These are phyloP conservation scores for Marasmius oreades DNA, from an alignment of 1,284 basidiomycete genomes.

Conservation along the genomic window DNA sequence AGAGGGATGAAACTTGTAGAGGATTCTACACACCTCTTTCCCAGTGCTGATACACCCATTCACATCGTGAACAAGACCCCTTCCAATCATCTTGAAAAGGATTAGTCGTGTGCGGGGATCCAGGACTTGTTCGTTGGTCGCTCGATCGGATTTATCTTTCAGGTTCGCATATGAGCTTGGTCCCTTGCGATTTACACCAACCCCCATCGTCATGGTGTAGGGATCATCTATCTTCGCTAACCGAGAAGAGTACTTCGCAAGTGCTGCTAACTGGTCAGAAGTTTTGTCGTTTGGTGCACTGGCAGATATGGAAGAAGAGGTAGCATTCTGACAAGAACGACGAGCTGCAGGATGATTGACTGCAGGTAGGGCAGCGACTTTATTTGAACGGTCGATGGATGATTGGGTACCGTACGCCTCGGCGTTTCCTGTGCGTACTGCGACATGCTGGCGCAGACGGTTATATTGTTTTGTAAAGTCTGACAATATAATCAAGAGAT, in stretches of 20 bases:
- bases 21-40: constrained; percentile 84
- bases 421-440: constrained; percentile 65
- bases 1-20: background rate
- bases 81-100: constrained; percentile 89
- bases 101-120: constrained; percentile 90
- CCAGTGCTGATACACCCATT: constrained; percentile 95
- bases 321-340: constrained; percentile 13
- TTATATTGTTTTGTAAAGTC: constrained; percentile 98
- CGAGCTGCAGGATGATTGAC: constrained; percentile 58
- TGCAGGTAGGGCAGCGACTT: constrained; percentile 65
- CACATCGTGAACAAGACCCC: constrained; percentile 81
- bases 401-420: constrained; percentile 44
- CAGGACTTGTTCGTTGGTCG: constrained; percentile 92
- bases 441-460: constrained; percentile 81
- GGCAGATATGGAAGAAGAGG: constrained; percentile 19
- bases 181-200: constrained; percentile 85
- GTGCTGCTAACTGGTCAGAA: constrained; percentile 62
- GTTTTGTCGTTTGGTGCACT: constrained; percentile 46
- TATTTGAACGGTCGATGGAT: constrained; percentile 39
- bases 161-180: constrained; percentile 80
- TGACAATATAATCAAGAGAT: constrained; percentile 28
- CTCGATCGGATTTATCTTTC: constrained; percentile 93
- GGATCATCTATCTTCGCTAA: constrained; percentile 71
- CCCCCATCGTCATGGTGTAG: constrained; percentile 72
- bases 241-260: constrained; percentile 68